Conservation (phyloP, 2,329 filamentous ascomycete species). For the Esteya vermicola region DNA sequence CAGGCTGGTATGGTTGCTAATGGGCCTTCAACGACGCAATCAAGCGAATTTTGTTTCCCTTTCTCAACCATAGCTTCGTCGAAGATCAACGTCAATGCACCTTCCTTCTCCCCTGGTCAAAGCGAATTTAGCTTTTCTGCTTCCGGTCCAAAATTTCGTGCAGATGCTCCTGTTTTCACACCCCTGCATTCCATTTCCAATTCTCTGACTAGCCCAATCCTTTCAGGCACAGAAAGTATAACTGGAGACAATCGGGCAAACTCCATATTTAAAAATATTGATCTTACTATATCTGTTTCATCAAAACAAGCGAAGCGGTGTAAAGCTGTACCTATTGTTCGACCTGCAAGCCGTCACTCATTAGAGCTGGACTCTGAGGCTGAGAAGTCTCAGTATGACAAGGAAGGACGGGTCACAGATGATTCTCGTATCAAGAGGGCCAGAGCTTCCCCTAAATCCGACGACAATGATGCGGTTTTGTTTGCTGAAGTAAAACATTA, state of each 20-base stretch:
- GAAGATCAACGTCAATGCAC: slow-evolving; percentile 55
- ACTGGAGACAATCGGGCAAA: slow-evolving; percentile 20
- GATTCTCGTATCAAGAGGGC: slow-evolving; percentile 64
- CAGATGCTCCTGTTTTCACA: slow-evolving; percentile 64
- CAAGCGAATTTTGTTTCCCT: slow-evolving; percentile 27
- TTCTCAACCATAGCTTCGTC: slow-evolving; percentile 23
- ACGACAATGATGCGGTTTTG: slow-evolving; percentile 58
- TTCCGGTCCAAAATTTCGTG: slow-evolving; percentile 54
- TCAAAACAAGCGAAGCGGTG: slow-evolving; percentile 55
- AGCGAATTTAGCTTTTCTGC: slow-evolving; percentile 56
- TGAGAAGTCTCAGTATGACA: slow-evolving; percentile 28
- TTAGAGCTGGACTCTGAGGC: slow-evolving; percentile 9
- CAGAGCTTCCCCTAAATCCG: slow-evolving; percentile 51
- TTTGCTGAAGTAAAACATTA: slow-evolving; percentile 58
- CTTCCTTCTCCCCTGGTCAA: slow-evolving; percentile 55
- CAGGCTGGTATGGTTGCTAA: slow-evolving; percentile 22
- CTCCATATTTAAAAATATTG: slow-evolving; percentile 58
- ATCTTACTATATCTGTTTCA: slow-evolving; percentile 45
- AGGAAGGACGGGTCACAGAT: slow-evolving; percentile 47
- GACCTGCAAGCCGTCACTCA: slow-evolving; percentile 38
- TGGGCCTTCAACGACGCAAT: slow-evolving; percentile 19
- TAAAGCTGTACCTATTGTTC: slow-evolving; percentile 72
- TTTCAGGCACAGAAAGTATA: slow-evolving; percentile 28
- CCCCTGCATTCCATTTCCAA: slow-evolving; percentile 37
- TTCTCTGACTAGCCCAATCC: slow-evolving; percentile 29